Base-by-base conservation (phyloP, 2,329 filamentous ascomycete species). In the Dactylonectria macrodidyma region DNA sequence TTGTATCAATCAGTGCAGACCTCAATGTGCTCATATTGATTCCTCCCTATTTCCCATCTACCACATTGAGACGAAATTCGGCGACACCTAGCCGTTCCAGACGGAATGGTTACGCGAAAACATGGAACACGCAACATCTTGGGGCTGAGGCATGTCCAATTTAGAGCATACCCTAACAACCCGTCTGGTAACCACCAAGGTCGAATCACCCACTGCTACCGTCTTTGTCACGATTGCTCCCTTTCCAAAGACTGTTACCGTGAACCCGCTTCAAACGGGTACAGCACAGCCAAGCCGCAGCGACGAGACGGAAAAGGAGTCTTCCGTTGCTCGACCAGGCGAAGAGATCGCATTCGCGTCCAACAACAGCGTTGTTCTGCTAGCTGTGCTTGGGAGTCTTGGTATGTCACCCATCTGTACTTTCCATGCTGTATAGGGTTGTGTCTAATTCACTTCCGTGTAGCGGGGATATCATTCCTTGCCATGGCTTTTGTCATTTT, bases 181-280 rank as follows among this genome's bases (percentile, higher is more conserved):
- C 14, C 46, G 22, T 5, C 3, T 51, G 2, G 24, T 33, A 22
- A 60, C 58, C 19, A 41, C 47, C 2, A 34, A 24, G 22, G 10
- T 50, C 30, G 47, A 44, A 33, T 44, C 58, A 2, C 58, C 58
- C 19, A 60, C 58, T 2, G 58, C 48, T 30, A 52, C 47, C 3
- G 11, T 33, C 34, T 60, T 60, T 51, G 26, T 60, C 47, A 60
- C 58, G 3, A 9, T 60, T 16, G 11, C 16, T 41, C 47, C 58
- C 7, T 8, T 38, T 14, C 24, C 58, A 9, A 7, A 41, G 22
- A 51, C 58, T 3, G 14, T 51, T 12, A 60, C 58, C 2, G 19
- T 51, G 12, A n/a, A 51, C 7, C 11, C 46, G 12, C 5, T 24
- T 3, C 9, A 19, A 7, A 26, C 33, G 2, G 22, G 41, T 7